A percentile compares a stretch with the other conserved stretches of the same genome.
phyloP scores from a whole-genome alignment of 257 asterid genomes.

The Ajuga chamaepitys region DNA sequence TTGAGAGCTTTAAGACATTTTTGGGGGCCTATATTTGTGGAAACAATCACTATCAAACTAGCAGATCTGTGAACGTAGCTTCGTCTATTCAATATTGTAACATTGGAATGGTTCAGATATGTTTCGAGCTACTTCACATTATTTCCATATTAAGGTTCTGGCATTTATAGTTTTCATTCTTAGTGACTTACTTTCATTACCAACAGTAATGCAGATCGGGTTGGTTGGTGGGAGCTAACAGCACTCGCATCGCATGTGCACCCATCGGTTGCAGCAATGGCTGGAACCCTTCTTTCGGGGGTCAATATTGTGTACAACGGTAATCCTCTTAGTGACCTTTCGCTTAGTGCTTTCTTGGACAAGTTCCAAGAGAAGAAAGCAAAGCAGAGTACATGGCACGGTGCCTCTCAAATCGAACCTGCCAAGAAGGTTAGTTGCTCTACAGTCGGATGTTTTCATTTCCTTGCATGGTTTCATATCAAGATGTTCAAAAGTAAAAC shows the following conservation, averaged over 20 bases:
- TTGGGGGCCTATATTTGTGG: too few relatives aligned
- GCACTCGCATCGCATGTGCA: conserved; percentile 82
- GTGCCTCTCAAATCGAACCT: conserved; percentile 86
- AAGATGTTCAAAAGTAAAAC: background rate
- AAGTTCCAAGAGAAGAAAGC: conserved; percentile 98
- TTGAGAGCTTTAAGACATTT: too few relatives aligned
- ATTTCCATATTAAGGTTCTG: background rate
- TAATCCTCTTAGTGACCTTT: conserved; percentile 76
- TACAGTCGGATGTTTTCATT: background rate
- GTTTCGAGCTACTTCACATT: background rate
- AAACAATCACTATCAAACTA: too few relatives aligned
- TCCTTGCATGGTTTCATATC: background rate
- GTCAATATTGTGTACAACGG: conserved; percentile 79
- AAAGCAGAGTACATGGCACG: conserved; percentile 80
- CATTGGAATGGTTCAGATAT: background rate
- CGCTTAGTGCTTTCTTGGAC: conserved; percentile 77
- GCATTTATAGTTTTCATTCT: background rate
- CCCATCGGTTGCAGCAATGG: conserved; percentile 97
- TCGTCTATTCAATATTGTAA: background rate
- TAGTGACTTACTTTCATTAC: conserved; percentile 8
- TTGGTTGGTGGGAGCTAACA: conserved; percentile 91
- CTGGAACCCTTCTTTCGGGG: conserved; percentile 80
- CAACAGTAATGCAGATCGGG: conserved; percentile 81
- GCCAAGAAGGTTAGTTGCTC: conserved; percentile 61
- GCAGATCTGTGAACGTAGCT: too few relatives aligned